Conservation (phyloP, 257 asterid species). For the Solanum chaucha region DNA sequence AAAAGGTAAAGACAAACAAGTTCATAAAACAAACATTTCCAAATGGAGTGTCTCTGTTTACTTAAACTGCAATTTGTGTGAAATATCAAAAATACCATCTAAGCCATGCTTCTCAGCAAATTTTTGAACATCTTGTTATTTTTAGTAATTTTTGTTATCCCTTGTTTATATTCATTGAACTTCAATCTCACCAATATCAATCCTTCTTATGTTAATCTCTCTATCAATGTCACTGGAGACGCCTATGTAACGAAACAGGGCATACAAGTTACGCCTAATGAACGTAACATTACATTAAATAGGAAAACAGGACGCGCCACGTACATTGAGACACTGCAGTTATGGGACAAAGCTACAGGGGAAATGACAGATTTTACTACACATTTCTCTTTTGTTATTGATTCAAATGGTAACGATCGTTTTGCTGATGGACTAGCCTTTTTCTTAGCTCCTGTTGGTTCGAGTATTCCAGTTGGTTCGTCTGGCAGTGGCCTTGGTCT, state of each 20-base stretch:
- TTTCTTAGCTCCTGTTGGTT: constrained; percentile 19
- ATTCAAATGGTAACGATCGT: not conserved
- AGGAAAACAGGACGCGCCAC: constrained; percentile 12
- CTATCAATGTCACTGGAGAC: constrained; percentile 3
- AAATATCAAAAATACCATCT: not conserved
- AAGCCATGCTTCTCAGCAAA: not conserved
- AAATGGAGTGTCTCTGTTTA: not conserved
- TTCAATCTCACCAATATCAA: constrained; percentile 15
- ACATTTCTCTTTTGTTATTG: constrained; percentile 17
- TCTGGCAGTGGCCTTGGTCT: constrained; percentile 23
- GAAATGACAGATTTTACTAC: constrained; percentile 13
- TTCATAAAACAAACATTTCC: not conserved
- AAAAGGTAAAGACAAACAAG: not conserved
- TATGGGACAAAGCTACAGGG: constrained; percentile 16
- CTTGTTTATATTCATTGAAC: constrained; percentile 6
- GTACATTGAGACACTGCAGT: constrained; percentile 1
- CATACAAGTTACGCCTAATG: constrained; percentile 24
- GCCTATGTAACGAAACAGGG: constrained; percentile 18
- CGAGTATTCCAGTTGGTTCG: not conserved
- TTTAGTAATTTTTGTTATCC: not conserved
- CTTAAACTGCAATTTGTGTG: not conserved
- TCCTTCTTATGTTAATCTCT: not conserved
- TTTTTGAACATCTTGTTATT: not conserved
- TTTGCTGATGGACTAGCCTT: constrained; percentile 20
- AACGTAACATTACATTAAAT: not conserved